Percentiles rank a stretch among this genome's conserved stretches.
Conservation (phyloP, 331 rosid genomes). For the Malus hybrid region DNA sequence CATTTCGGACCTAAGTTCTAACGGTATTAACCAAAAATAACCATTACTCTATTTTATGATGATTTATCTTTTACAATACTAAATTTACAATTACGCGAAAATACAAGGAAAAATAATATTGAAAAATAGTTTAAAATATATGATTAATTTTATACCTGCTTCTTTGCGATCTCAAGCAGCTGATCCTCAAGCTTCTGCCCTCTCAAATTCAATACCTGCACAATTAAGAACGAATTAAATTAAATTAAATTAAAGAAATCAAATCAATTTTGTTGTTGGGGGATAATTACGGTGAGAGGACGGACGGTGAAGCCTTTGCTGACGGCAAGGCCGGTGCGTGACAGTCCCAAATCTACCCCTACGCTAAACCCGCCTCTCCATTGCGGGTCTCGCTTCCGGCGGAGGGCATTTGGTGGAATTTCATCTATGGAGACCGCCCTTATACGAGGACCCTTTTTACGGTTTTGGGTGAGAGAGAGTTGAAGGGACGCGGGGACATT, state of each 20-base stretch:
- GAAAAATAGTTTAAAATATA: neutral
- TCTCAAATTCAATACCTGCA: constrained; percentile 73
- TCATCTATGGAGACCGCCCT: constrained; percentile 7
- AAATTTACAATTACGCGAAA: too few species aligned
- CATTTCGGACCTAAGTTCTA: too few species aligned
- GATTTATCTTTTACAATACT: too few species aligned
- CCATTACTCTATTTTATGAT: too few species aligned
- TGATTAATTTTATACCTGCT: constrained; percentile 32
- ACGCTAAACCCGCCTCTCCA: constrained; percentile 91
- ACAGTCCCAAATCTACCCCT: constrained; percentile 77
- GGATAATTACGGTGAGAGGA: constrained; percentile 55
- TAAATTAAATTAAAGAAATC: neutral
- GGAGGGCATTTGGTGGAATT: constrained; percentile 76
- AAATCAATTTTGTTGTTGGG: neutral
- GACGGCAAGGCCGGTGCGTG: constrained; percentile 81
- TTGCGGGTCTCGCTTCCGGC: constrained; percentile 46
- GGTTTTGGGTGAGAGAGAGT: neutral
- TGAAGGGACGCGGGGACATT: neutral
- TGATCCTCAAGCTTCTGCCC: constrained; percentile 74
- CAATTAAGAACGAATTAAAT: neutral
- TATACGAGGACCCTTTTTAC: neutral
- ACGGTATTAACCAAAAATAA: too few species aligned
- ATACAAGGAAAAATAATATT: too few species aligned
- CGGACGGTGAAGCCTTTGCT: constrained; percentile 78
- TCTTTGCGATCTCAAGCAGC: constrained; percentile 65